A percentile compares a stretch with the other conserved stretches of the same genome.
Conservation (phyloP, 129 eudicot genomes). For the Logfia minima region DNA sequence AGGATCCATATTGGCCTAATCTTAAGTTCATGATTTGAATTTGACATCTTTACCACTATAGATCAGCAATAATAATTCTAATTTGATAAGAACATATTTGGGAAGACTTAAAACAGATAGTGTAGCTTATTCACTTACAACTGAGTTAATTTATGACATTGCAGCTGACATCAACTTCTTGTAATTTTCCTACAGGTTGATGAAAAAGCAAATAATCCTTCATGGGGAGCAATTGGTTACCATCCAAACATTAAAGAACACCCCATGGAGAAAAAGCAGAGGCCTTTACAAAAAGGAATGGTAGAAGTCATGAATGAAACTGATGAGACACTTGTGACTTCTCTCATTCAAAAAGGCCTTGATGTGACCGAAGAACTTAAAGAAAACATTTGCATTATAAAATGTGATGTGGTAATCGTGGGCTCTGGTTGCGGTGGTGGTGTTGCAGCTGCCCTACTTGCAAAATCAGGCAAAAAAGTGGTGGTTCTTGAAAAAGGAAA, state of each 20-base stretch:
- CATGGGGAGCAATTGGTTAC: conserved; percentile 77
- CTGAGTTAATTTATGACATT: background rate
- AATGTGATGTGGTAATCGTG: conserved; percentile 80
- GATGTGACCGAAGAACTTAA: conserved; percentile 44
- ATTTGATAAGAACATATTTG: background rate
- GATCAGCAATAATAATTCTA: background rate
- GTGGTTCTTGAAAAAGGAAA: conserved; percentile 87
- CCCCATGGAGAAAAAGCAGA: conserved; percentile 17
- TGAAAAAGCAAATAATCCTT: conserved; percentile 53
- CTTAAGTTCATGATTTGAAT: background rate
- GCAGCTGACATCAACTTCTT: background rate
- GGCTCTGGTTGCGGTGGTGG: conserved; percentile 97
- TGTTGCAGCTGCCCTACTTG: conserved; percentile 80
- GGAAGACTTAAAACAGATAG: background rate
- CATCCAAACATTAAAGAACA: conserved; percentile 27
- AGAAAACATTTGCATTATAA: conserved; percentile 41
- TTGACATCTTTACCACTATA: background rate
- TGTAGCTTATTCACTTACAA: background rate
- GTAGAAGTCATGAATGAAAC: conserved; percentile 65
- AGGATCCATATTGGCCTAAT: background rate
- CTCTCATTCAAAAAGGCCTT: conserved; percentile 60
- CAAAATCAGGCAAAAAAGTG: conserved; percentile 74
- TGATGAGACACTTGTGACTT: conserved; percentile 38
- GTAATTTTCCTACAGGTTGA: conserved; percentile 41
- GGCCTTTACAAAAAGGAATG: conserved; percentile 69